Base-by-base conservation (phyloP, 108 stramenopile genomes). In the Fragilaria radians region DNA sequence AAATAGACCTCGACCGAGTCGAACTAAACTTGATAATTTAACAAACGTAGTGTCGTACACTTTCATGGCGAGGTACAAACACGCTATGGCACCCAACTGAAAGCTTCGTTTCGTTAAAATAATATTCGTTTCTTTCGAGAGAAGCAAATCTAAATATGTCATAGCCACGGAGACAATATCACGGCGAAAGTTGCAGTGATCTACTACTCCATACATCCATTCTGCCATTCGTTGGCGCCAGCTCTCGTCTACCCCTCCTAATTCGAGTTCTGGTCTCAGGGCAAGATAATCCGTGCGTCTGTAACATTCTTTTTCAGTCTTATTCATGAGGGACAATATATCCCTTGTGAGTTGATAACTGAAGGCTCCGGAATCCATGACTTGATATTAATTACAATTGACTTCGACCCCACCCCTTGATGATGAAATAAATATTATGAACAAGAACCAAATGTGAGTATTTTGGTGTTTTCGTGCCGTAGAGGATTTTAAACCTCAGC, bases 191-290 rank as follows among this genome's bases (percentile, higher is more conserved):
- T 65, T 65, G 48, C 82, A 73, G 24, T 76, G 68, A 58, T 89
- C 88, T 2, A 89, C 76, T 29, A 89, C 63, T 23, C 71, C 62
- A 58, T 83, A 89, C 88, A 89, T 89, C 84, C 88, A 89, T 46
- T 81, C 82, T 14, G 72, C 66, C 19, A 89, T 76, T 28, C 82
- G 56, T 30, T 72, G 71, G 50, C 86, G 33, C 86, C 86, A 88
- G 4, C 66, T 62, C 0, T 63, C 78, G 36, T 79, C 78, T 18
- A 79, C 74, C 19, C 53, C 55, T 55, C 65, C 74, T 26, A 23
- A 18, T 27, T 22, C 26, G 18, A 26, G 22, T 2, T 22, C 26
- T 18, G 52, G 22, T 26, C 5, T 18, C 18, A 22, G 3, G 3
- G 52, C 52, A 22, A 52, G 22, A 4, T 52, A 52, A 4, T 52